Evolutionary conservation across 2,329 filamentous ascomycete species (phyloP), one percentile per base, ranked within the genome.

Genomic region (Coleophoma crateriformis): DNA sequence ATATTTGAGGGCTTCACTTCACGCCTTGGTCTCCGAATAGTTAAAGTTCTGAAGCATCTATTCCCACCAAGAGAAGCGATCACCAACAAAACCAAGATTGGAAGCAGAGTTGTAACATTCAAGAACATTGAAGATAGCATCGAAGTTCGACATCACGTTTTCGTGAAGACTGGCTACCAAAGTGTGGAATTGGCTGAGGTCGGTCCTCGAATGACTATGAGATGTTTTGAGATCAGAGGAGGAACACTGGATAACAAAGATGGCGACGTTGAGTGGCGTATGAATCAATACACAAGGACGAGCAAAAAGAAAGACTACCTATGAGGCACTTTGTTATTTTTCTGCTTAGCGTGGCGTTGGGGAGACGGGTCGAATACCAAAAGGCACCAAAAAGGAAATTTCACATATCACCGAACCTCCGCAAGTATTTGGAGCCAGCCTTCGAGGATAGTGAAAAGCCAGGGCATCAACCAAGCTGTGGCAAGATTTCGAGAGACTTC

Each of bases 181-280:
- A 88, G 86, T 51, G 89, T 97, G 3, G 90, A 95, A 68, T 71
- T 96, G 60, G 85, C 88, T 13, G 90, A 96, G 67, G 90, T 95
- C 46, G 90, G 92, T 0, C 94, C 94, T 1, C 79, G 94, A 50
- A 96, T 97, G 89, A 96, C 90, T n/a, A 94, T 97, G 90, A 79
- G 90, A 58, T 74, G 90, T 47, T 99, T 97, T 64, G 90, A 97
- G 72, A 96, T 99, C 54, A 79, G 91, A 43, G 86, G 85, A 47
- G 92, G 94, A 14, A 95, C 92, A 4, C 73, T 96, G 52, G 94
- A 97, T 65, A 95, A 91, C 63, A 95, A 95, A 68, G 88, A 95
- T 58, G 92, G 92, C 4, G 94, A 99, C 69, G 84, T 95, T 4
- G 94, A 99, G 71, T 99, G 94, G 94, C 87, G 94, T 55, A 76